Base-by-base conservation (phyloP, 139 green algal genomes). In the Auxenochlorella protothecoides region DNA sequence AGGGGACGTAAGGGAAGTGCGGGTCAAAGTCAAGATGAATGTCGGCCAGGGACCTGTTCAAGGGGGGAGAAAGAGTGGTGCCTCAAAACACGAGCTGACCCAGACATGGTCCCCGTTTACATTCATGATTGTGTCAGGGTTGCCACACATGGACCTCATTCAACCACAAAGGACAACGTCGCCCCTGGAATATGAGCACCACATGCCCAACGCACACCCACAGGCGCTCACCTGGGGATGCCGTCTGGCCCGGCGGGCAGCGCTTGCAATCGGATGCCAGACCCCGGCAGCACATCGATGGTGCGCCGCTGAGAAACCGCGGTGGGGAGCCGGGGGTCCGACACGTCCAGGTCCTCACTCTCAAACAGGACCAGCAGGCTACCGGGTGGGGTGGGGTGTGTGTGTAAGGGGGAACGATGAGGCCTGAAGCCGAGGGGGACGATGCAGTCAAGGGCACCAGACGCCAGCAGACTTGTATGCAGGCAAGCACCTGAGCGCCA, bases 1-100 rank as follows among this genome's bases (percentile, higher is more conserved):
- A 62, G 51, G 77, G 77, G n/a, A 79, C 71, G 12, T 62, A 69
- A 12, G 68, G 63, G 52, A 82, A 76, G 63, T 79, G 77, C 6
- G 77, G 77, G 66, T 82, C 77, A 11, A 82, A 16, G 63, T 82
- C 69, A 12, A 82, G 27, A 44, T 44, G 27, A 44, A 44, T 44
- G 27, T 44, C 27, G 27, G 59, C 12, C 12, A 64, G 59, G 59
- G 59, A 13, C 12, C 12, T 12, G 59, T 64, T 64, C 13, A 13
- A 64, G 59, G 59, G 59, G 59, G 59, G 59, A 13, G 59, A 64
- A 64, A n/a, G 59, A 64, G 59, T n/a, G 59, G 59, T 64, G 59
- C 12, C 13, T 64, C 2, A 64, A n/a, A 12, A 12, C 59, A 64
- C 59, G 13, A 13, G 59, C 59, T 44, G 27, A 44, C 27, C 27